These are phyloP conservation scores for Prinsepia uniflora DNA, from an alignment of 306 rosid genomes.

Conservation along the genomic window DNA sequence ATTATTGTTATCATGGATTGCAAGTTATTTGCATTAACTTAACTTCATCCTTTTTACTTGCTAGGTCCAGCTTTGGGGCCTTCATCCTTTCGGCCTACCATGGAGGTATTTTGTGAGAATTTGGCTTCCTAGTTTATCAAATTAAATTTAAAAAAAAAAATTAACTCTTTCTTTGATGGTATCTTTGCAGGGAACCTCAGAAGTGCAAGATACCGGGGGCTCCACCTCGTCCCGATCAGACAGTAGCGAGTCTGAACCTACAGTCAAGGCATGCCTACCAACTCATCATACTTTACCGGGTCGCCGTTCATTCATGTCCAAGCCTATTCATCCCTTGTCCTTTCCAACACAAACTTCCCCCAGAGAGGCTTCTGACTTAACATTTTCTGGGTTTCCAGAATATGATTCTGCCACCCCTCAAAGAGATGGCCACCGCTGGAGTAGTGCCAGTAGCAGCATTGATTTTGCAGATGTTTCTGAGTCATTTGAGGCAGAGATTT, in stretches of 20 bases:
- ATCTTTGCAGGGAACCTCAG: slow-evolving; percentile 70
- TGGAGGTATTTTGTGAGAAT: slow-evolving; percentile 55
- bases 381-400: slow-evolving; percentile 43
- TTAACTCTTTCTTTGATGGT: slow-evolving; percentile 10
- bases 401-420: slow-evolving; percentile 53
- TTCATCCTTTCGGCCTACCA: slow-evolving; percentile 44
- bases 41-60: slow-evolving; percentile 27
- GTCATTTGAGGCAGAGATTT: slow-evolving; percentile 63
- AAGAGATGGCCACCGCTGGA: slow-evolving; percentile 55
- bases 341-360: slow-evolving; percentile 42
- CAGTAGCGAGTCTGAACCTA: slow-evolving; percentile 67
- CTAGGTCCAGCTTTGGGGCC: slow-evolving; percentile 55
- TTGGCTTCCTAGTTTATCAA: slow-evolving; percentile 1
- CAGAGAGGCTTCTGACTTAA: slow-evolving; percentile 48
- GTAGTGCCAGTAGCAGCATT: slow-evolving; percentile 76
- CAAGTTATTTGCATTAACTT: slow-evolving; percentile 16
- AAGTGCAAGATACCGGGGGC: slow-evolving; percentile 47
- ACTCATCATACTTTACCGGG: slow-evolving; percentile 51
- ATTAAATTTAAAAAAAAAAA: neutral
- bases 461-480: slow-evolving; percentile 72
- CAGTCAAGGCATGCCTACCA: slow-evolving; percentile 48
- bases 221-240: slow-evolving; percentile 60
- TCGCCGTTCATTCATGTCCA: slow-evolving; percentile 69
- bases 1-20: neutral
- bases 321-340: slow-evolving; percentile 75